Evolutionary conservation across 495 filamentous ascomycete species (phyloP), one percentile per base, ranked within the genome.

Genomic region (Xylaria venustula): DNA sequence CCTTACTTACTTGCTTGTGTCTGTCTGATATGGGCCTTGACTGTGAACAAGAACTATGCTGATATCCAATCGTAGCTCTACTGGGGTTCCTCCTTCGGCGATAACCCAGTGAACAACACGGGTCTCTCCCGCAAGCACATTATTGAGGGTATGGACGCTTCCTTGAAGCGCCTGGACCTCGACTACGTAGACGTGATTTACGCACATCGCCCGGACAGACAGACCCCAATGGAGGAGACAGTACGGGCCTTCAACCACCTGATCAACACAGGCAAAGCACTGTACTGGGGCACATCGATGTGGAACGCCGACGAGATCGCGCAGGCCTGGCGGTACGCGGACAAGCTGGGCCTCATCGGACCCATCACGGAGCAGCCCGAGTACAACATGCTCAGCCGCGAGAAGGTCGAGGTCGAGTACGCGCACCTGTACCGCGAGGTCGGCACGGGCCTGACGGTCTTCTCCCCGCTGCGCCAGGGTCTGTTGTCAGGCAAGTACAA

Each of bases 271-370:
- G 88, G 90, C 42, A 88, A 91, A 77, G 86, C 88, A 22, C 88
- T 94, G 70, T 94, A 95, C 81, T 96, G 91, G 92, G 92, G 92
- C 32, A 95, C 92, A 1, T 90, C 88, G 0, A 90, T 93, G 78
- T 95, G 91, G 92, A 81, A 79, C 58, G 90, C 91, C 7, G 85
- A 84, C 52, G 90, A 96, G 77, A 93, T 96, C 67, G 81, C 84
- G 7, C 80, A 88, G 58, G 92, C 92, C 7, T 91, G 87, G 78
- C 79, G 85, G 42, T 75, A 90, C 37, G 92, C 92, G 14, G 88
- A 91, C 61, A 80, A 77, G 60, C 78, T 94, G 37, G 83, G 86
- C 20, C 79, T 96, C n/a, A 85, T 96, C 58, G 90, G 88, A 2
- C 92, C 91, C 7, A 71, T 89, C 23, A 87, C 90, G 73, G 92